phyloP scores from a whole-genome alignment of 108 stramenopile genomes.

The Fragilaria crotonensis region DNA sequence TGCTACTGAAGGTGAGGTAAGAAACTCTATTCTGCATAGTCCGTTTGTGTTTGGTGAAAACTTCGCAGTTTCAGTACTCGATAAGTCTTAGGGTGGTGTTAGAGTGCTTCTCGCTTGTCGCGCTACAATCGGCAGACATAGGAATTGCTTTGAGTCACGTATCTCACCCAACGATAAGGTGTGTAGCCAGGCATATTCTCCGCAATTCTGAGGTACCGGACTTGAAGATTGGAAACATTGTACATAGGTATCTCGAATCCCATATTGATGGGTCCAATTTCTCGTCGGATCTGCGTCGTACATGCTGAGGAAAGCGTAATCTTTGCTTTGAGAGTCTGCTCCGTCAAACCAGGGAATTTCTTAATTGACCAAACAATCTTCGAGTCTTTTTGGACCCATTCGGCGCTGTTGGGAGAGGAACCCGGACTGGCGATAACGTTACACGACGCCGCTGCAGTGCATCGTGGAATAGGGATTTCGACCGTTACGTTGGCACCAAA shows the following conservation, averaged over 20 bases:
- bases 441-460: conserved; percentile 51
- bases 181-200: conserved; percentile 95
- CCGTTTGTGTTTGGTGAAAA: too few species aligned
- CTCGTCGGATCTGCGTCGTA: conserved; percentile 77
- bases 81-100: too few species aligned
- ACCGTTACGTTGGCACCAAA: conserved; percentile 93
- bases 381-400: conserved; percentile 65
- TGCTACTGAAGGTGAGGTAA: too few species aligned
- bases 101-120: too few species aligned
- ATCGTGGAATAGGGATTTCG: conserved; percentile 82
- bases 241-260: conserved; percentile 99
- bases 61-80: too few species aligned
- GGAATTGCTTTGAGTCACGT: conserved; percentile 94
- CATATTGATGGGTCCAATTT: conserved; percentile 97
- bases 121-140: conserved; percentile 94
- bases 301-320: conserved; percentile 65
- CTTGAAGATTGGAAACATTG: conserved; percentile 97
- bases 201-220: conserved; percentile 94
- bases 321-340: conserved; percentile 90
- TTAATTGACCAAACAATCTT: conserved; percentile 95
- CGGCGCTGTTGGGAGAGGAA: conserved; percentile 59
- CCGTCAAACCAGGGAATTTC: conserved; percentile 94
- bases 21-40: too few species aligned
- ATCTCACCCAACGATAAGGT: conserved; percentile 99
- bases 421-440: conserved; percentile 62